Conservation (phyloP, 2,329 filamentous ascomycete species). For the Aspergillus candidus region DNA sequence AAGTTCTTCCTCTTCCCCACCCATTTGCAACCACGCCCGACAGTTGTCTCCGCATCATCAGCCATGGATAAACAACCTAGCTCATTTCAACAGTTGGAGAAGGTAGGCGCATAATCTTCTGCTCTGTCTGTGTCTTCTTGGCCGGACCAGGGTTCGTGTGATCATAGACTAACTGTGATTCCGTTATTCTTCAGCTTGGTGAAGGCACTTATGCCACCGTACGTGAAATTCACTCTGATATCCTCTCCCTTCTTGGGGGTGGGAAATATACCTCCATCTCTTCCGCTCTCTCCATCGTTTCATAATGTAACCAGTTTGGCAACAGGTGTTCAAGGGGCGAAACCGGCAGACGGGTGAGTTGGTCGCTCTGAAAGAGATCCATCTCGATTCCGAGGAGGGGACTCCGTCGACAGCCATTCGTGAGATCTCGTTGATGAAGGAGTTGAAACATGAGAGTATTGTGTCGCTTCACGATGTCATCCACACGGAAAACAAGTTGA, state of each 20-base stretch:
- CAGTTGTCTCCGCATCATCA: slow-evolving; percentile 8
- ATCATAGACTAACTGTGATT: slow-evolving; percentile 23
- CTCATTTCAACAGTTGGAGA: slow-evolving; percentile 99
- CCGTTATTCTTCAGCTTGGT: slow-evolving; percentile 55
- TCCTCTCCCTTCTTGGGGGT: neutral
- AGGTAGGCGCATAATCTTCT: slow-evolving; percentile 37
- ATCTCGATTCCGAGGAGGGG: slow-evolving; percentile 96
- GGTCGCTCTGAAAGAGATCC: slow-evolving; percentile 96
- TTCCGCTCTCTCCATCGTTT: too few relatives aligned
- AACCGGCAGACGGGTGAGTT: slow-evolving; percentile 96
- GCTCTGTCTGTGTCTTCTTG: neutral
- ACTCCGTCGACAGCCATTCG: slow-evolving; percentile 96
- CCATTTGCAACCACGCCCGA: slow-evolving; percentile 11
- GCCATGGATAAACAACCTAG: slow-evolving; percentile 90
- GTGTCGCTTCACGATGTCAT: slow-evolving; percentile 97
- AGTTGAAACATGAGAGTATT: slow-evolving; percentile 98
- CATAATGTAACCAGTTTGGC: neutral
- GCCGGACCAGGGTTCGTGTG: neutral
- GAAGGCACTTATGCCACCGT: slow-evolving; percentile 98
- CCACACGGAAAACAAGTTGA: slow-evolving; percentile 98
- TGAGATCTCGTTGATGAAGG: slow-evolving; percentile 98
- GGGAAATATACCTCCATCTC: too few relatives aligned
- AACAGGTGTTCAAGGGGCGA: slow-evolving; percentile 92
- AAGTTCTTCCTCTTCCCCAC: slow-evolving; percentile 30
- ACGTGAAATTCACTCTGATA: slow-evolving; percentile 31